Conservation (phyloP, 345 rosid genomes). For the Salix dunnii region DNA sequence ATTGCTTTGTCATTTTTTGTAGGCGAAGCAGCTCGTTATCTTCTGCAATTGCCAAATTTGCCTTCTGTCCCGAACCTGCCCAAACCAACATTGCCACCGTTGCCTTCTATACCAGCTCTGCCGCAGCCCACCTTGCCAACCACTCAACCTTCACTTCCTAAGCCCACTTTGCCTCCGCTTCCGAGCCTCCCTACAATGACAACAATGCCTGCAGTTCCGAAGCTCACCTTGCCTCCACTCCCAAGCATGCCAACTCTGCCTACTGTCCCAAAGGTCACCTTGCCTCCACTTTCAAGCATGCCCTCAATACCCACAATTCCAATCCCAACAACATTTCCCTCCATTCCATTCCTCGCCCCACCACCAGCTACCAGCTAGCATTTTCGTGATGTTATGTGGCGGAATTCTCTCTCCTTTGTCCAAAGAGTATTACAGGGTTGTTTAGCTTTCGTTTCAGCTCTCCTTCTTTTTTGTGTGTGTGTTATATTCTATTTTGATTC, state of each 20-base stretch:
- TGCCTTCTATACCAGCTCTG: background rate
- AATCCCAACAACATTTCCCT: no score
- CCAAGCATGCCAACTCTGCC: constrained; percentile 14
- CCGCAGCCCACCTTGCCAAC: background rate
- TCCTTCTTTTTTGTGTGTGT: no score
- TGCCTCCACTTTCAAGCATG: constrained; percentile 27
- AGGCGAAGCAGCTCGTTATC: constrained; percentile 30
- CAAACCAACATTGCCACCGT: constrained; percentile 6
- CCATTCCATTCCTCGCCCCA: no score
- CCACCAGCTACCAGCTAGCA: background rate
- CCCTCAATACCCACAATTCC: background rate
- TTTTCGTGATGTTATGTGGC: no score
- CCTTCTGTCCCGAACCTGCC: constrained; percentile 7
- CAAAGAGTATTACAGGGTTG: background rate
- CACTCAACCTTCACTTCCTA: constrained; percentile 8
- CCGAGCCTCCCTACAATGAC: no score
- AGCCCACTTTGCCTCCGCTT: constrained; percentile 3
- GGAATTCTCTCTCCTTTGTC: no score
- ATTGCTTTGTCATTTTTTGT: constrained; percentile 15
- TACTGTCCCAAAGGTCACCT: background rate
- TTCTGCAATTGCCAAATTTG: constrained; percentile 15
- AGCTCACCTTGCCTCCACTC: background rate
- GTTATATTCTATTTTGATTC: background rate
- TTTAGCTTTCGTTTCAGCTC: no score
- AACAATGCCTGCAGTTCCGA: background rate